Evolutionary conservation across 1,284 basidiomycete species (phyloP), one percentile per base, ranked within the genome.

Genomic region (Calocybe gambosa): DNA sequence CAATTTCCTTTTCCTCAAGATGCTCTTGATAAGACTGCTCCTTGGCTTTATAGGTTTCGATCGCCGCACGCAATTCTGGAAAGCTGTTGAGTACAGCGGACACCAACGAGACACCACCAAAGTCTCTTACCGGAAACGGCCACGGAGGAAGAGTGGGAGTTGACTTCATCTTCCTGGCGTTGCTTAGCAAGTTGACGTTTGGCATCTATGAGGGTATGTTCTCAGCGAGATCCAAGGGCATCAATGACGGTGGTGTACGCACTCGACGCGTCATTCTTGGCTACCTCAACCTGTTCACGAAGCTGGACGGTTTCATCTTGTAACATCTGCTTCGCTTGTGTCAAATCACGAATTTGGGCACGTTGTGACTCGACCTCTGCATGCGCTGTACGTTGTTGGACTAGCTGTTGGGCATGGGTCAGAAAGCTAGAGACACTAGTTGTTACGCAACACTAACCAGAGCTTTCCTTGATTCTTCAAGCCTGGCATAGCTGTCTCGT

Each of bases 381-480:
- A 49, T 82, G 79, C 21, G 75, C 65, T 5, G 75, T 74, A n/a
- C 79, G 74, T 58, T 87, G 82, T 58, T 85, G 83, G 13, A 80
- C 73, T 31, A 83, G 61, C 82, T 87, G 39, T 35, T n/a, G 15
- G 2, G 36, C 19, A 15, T 13, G 2, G 12, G 23, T 5, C 26
- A 29, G 16, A 29, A 23, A 7, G 15, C 34, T 19, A 15, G 13
- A 13, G 18, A 41, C 1, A 2, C 2, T 18, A 37, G 19, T 8
- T 33, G 2, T 15, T 31, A 15, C 5, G 16, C 15, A 31, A 34
- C 15, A 63, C 76, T 46, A 60, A 85, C 85, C 56, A 88, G 58
- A 42, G 84, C 81, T 56, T 81, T 84, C 34, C 80, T 72, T n/a
- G 82, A 84, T 53, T 85, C 83, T 54, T 87, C 85, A 9, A 85